Percentiles rank a stretch among this genome's conserved stretches.
Evolutionary conservation across 352 stramenopile genomes (phyloP).

Genomic region (Phytophthora sojae): DNA sequence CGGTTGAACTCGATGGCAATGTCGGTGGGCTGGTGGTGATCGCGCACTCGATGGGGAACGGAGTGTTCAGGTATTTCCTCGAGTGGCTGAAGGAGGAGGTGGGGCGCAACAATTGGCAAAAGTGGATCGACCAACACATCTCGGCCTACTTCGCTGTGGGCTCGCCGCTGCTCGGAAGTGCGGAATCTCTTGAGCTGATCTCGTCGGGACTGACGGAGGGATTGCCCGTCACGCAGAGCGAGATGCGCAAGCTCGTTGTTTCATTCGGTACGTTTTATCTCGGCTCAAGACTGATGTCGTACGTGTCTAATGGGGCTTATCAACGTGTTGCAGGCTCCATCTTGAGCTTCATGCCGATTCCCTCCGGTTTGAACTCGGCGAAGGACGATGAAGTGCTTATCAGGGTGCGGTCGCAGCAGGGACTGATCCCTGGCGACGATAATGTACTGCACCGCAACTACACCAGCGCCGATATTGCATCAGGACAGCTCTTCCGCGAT

Average conservation of each 20-base stretch:
- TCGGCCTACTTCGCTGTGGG: conserved; percentile 82
- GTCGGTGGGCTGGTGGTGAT: conserved; percentile 71
- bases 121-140: conserved; percentile 81
- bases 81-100: conserved; percentile 84
- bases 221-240: conserved; percentile 67
- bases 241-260: conserved; percentile 76
- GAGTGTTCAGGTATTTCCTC: conserved; percentile 84
- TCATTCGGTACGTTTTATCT: conserved; percentile 59
- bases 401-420: conserved; percentile 50
- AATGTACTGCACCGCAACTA: conserved; percentile 55
- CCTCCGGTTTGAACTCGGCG: conserved; percentile 53
- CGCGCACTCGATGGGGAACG: conserved; percentile 86
- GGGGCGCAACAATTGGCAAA: conserved; percentile 71
- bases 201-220: conserved; percentile 70
- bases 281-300: too few species aligned
- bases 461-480: conserved; percentile 72
- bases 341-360: conserved; percentile 75
- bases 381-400: conserved; percentile 70
- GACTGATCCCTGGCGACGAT: conserved; percentile 21
- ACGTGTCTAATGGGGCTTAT: too few species aligned
- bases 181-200: conserved; percentile 73
- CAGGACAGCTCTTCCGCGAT: conserved; percentile 73
- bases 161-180: conserved; percentile 74
- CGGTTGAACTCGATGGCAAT: conserved; percentile 56
- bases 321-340: conserved; percentile 54